phyloP scores from a whole-genome alignment of 352 stramenopile species.

The Pythium dissotocum region DNA sequence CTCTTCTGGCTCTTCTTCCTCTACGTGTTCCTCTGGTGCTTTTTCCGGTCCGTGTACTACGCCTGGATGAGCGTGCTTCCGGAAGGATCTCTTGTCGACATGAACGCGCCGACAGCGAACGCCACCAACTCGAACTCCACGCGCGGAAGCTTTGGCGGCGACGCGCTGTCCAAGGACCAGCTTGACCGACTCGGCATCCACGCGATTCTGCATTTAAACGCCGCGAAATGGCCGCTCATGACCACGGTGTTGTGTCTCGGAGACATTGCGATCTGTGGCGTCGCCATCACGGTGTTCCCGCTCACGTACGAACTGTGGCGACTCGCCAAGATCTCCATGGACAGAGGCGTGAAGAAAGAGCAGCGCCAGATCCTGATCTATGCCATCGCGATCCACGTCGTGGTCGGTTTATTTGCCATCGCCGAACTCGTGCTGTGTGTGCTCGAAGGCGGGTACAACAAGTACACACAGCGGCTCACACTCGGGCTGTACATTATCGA shows the following conservation, averaged over 20 bases:
- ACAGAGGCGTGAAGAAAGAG: conserved; percentile 49
- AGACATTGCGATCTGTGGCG: conserved; percentile 52
- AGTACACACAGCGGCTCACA: conserved; percentile 45
- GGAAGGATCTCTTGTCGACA: conserved; percentile 8
- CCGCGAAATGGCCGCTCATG: conserved; percentile 29
- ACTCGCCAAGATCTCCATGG: conserved; percentile 67
- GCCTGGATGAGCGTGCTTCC: conserved; percentile 32
- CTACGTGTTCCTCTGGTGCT: conserved; percentile 46
- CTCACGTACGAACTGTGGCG: conserved; percentile 63
- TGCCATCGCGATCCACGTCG: conserved; percentile 27
- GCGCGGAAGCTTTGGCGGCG: background rate
- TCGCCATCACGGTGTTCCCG: conserved; percentile 54
- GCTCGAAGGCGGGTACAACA: conserved; percentile 43
- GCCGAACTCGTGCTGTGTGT: conserved; percentile 38
- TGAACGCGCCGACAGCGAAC: conserved; percentile 15
- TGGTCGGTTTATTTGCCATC: conserved; percentile 32
- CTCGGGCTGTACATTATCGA: conserved; percentile 52
- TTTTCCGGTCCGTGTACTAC: conserved; percentile 40
- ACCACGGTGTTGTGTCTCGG: conserved; percentile 44
- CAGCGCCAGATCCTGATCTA: conserved; percentile 46
- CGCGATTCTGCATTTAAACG: conserved; percentile 34
- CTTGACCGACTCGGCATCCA: conserved; percentile 54
- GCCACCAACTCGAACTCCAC: conserved; percentile 6
- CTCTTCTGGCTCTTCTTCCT: conserved; percentile 68
- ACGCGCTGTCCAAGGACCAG: conserved; percentile 14